Evolutionary conservation across 495 filamentous ascomycete species (phyloP), one percentile per base, ranked within the genome.

Genomic region (Aspergillus affinis): DNA sequence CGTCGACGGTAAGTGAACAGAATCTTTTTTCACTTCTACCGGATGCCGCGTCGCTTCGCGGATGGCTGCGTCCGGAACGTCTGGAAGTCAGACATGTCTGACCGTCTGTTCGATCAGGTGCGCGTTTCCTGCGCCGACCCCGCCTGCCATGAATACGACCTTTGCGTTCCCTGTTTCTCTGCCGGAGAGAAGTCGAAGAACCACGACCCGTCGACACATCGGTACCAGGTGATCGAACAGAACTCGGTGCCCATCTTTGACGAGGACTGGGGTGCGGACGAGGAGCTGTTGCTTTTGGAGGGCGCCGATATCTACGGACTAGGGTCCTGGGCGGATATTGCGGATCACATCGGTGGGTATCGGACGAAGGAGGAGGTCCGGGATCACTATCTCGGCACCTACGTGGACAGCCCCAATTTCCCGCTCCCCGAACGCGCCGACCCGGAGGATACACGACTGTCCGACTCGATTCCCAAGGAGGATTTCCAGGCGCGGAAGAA

Each of bases 241-340:
- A 95, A 99, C 70, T 96, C 92, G 0, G 92, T 98, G 46, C 94
- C 94, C 0, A 98, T 99, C 45, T 99, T 96, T 64, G 86, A 92
- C 60, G 84, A 83, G 57, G 93, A 97, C 60, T 99, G 94, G 94
- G 94, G 94, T 47, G 94, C 94, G 6, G 94, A 99, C 70, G 94
- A 99, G 69, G 94, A 99, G 73, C 76, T 97, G 17, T 75, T 97
- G 9, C 78, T 99, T 46, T 76, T 99, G 21, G 95, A 99, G 74
- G 94, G 94, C 17, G 91, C 91, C n/a, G 95, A 99, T 71, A 96
- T 90, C 58, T 99, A 99, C 70, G 94, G 94, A 0, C 78, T 99
- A 50, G 94, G 94, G 7, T 97, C 92, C 6, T 99, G 94, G 94
- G 91, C 92, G 20, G 94, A 99, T 68, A 93, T 99, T 55, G 93